These are phyloP conservation scores for Monosporascus sp. DNA, from an alignment of 2,329 filamentous ascomycete genomes.

Conservation along the genomic window DNA sequence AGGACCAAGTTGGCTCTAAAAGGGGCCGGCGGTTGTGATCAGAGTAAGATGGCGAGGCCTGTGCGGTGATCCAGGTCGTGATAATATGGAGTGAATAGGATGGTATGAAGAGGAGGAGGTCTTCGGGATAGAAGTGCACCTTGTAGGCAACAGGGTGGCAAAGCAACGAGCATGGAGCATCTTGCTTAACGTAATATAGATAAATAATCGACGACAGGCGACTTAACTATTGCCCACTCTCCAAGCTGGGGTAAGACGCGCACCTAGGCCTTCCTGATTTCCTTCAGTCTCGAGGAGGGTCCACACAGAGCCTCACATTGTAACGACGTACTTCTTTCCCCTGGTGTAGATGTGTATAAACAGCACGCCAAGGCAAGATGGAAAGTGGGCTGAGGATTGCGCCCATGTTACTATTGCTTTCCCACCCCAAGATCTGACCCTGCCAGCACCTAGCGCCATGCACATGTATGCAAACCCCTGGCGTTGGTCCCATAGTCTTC, in stretches of 20 bases:
- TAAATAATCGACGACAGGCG: background rate
- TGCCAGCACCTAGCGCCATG: background rate
- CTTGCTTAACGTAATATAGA: background rate
- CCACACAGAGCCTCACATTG: conserved; percentile 2
- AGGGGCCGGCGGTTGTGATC: background rate
- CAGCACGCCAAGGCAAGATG: background rate
- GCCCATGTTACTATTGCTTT: background rate
- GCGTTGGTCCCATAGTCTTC: background rate
- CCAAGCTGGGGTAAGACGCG: background rate
- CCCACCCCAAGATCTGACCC: background rate
- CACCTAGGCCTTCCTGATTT: background rate
- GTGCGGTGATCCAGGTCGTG: background rate
- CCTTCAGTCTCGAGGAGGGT: background rate
- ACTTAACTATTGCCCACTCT: background rate
- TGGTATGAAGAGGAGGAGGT: background rate
- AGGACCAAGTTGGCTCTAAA: background rate
- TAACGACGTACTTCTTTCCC: background rate
- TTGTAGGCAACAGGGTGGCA: conserved; percentile 2
- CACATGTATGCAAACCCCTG: background rate
- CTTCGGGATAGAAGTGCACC: background rate
- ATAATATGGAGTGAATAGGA: background rate
- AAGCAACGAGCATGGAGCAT: conserved; percentile 2
- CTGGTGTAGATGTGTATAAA: background rate
- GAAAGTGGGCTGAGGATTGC: background rate
- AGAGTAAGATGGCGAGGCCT: background rate